phyloP scores from a whole-genome alignment of 768 basidiomycete species.

The Tephrocybe sp. region DNA sequence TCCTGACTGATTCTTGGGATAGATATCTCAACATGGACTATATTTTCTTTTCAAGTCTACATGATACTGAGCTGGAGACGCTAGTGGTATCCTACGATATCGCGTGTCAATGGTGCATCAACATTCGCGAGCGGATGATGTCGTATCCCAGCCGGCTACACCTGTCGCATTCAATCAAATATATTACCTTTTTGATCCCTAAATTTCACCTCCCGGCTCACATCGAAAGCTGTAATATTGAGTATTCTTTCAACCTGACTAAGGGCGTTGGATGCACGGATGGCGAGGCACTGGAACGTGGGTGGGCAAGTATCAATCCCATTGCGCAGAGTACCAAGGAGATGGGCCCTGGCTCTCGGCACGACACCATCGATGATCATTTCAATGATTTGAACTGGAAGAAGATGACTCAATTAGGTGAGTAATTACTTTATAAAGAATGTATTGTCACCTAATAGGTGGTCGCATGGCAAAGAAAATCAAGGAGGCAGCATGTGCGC shows the following conservation, averaged over 20 bases:
- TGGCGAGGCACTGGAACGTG: conserved; percentile 15
- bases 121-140: conserved; percentile 13
- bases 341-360: conserved; percentile 21
- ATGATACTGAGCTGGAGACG: not conserved
- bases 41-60: conserved; percentile 7
- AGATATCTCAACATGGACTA: conserved; percentile 14
- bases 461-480: not conserved
- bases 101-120: conserved; percentile 25
- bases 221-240: conserved; percentile 16
- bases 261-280: conserved; percentile 12
- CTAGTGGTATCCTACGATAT: conserved; percentile 26
- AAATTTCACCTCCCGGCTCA: conserved; percentile 30
- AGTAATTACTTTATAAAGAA: not conserved
- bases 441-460: not conserved
- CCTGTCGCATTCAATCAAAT: not conserved
- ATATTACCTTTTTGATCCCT: conserved; percentile 20
- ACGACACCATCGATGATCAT: not conserved
- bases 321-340: conserved; percentile 18
- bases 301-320: conserved; percentile 22
- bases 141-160: not conserved
- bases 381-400: conserved; percentile 2
- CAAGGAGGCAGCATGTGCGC: not conserved
- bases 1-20: not conserved
- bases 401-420: not conserved
- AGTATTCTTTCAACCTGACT: conserved; percentile 22